Percentiles rank a stretch among this genome's conserved stretches.
These are phyloP conservation scores for Fusarium sororula DNA, from an alignment of 2,329 filamentous ascomycete genomes.

Conservation along the genomic window DNA sequence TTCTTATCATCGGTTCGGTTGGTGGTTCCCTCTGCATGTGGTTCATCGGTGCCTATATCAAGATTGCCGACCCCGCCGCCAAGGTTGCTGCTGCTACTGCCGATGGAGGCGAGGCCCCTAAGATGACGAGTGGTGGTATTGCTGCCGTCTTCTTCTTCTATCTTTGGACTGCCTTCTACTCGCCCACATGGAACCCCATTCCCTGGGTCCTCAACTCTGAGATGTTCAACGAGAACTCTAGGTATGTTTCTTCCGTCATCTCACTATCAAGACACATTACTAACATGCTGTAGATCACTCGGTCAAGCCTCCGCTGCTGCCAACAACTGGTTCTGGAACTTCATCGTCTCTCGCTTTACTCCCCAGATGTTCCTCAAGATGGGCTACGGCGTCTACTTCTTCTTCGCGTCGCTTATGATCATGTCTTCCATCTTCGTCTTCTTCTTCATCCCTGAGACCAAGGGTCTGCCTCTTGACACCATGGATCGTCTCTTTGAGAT, in stretches of 20 bases:
- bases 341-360: constrained; percentile 74
- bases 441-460: constrained; percentile 73
- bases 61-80: constrained; percentile 58
- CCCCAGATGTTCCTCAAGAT: constrained; percentile 69
- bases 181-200: constrained; percentile 75
- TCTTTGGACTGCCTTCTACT: constrained; percentile 67
- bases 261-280: background rate
- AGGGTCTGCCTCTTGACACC: constrained; percentile 69
- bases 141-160: constrained; percentile 75
- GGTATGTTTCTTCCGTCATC: constrained; percentile 2
- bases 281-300: constrained; percentile 53
- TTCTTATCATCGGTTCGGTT: constrained; percentile 69
- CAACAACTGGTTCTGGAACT: constrained; percentile 79
- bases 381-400: constrained; percentile 72
- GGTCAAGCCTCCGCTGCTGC: constrained; percentile 77
- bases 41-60: constrained; percentile 60
- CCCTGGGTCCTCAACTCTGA: constrained; percentile 81
- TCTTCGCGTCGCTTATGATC: constrained; percentile 72
- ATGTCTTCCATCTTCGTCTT: constrained; percentile 67
- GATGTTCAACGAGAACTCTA: constrained; percentile 74
- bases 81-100: constrained; percentile 45
- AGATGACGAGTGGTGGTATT: constrained; percentile 61
- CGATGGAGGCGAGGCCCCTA: background rate
- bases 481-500: constrained; percentile 70
- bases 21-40: constrained; percentile 74